Percentiles rank a stretch among this genome's conserved stretches.
Conservation (phyloP, 768 basidiomycete genomes). For the Termitomyces sp. region DNA sequence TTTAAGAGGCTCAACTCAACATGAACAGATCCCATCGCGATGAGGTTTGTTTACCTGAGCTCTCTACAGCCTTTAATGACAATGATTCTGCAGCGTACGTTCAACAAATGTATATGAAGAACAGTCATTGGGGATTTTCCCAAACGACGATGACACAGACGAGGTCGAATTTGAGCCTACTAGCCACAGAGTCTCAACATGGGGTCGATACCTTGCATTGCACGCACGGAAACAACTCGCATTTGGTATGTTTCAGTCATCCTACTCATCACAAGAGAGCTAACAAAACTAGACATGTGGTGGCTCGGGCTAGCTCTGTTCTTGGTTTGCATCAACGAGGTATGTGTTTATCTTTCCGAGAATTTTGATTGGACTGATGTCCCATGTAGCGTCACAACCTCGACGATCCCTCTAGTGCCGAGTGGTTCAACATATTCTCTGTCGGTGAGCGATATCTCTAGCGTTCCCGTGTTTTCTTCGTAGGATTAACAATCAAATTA, state of each 20-base stretch:
- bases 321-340: conserved; percentile 92
- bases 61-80: background rate
- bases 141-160: conserved; percentile 47
- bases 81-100: conserved; percentile 58
- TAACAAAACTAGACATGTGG: conserved; percentile 80
- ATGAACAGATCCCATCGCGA: conserved; percentile 66
- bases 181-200: conserved; percentile 57
- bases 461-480: background rate
- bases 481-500: conserved; percentile 23
- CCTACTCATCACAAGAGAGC: background rate
- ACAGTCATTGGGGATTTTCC: conserved; percentile 80
- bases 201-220: conserved; percentile 77
- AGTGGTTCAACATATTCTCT: conserved; percentile 85
- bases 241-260: conserved; percentile 57
- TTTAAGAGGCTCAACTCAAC: background rate
- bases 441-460: conserved; percentile 50
- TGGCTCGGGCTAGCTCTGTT: conserved; percentile 87
- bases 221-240: conserved; percentile 88
- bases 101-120: conserved; percentile 96
- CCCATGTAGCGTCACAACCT: conserved; percentile 53
- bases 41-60: conserved; percentile 52
- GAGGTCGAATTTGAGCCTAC: conserved; percentile 42
- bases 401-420: conserved; percentile 46
- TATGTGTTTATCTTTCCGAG: conserved; percentile 27
- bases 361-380: conserved; percentile 2